These are phyloP conservation scores for Gentiana straminea DNA, from an alignment of 257 asterid genomes.

Conservation along the genomic window DNA sequence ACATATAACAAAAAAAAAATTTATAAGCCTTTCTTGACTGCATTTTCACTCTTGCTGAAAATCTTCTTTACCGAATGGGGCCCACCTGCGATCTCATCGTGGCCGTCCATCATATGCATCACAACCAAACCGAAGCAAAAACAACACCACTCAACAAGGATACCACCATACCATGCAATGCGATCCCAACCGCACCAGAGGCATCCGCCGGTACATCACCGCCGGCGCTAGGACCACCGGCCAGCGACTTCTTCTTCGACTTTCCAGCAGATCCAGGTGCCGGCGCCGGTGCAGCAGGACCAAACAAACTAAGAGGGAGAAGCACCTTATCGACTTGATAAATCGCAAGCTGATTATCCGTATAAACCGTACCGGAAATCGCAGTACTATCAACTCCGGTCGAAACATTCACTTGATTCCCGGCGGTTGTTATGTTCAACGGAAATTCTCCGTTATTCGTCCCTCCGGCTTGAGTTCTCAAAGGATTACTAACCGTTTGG, in stretches of 20 bases:
- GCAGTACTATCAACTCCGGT: slow-evolving; percentile 71
- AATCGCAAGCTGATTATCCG: slow-evolving; percentile 66
- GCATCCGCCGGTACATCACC: slow-evolving; percentile 39
- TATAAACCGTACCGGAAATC: slow-evolving; percentile 48
- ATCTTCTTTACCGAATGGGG: background rate
- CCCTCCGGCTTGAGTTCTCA: slow-evolving; percentile 82
- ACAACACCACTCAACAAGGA: slow-evolving; percentile 17
- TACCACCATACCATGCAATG: slow-evolving; percentile 31
- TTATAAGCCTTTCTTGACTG: too few species aligned
- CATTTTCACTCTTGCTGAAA: too few species aligned
- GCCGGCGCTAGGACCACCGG: slow-evolving; percentile 33
- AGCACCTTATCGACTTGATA: slow-evolving; percentile 77
- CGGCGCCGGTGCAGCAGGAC: slow-evolving; percentile 46
- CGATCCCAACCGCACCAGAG: slow-evolving; percentile 25
- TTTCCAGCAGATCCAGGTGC: slow-evolving; percentile 35
- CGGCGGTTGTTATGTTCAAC: slow-evolving; percentile 61
- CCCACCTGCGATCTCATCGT: slow-evolving; percentile 11
- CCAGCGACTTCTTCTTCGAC: slow-evolving; percentile 19
- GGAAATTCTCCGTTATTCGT: slow-evolving; percentile 41
- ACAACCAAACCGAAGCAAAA: slow-evolving; percentile 17
- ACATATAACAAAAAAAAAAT: background rate
- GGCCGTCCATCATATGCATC: slow-evolving; percentile 4
- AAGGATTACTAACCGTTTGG: slow-evolving; percentile 80
- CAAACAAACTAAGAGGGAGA: slow-evolving; percentile 66
- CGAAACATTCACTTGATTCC: slow-evolving; percentile 67